These are phyloP conservation scores for Oryza longistaminata DNA, from an alignment of 176 grass and related monocot genomes.

Conservation along the genomic window DNA sequence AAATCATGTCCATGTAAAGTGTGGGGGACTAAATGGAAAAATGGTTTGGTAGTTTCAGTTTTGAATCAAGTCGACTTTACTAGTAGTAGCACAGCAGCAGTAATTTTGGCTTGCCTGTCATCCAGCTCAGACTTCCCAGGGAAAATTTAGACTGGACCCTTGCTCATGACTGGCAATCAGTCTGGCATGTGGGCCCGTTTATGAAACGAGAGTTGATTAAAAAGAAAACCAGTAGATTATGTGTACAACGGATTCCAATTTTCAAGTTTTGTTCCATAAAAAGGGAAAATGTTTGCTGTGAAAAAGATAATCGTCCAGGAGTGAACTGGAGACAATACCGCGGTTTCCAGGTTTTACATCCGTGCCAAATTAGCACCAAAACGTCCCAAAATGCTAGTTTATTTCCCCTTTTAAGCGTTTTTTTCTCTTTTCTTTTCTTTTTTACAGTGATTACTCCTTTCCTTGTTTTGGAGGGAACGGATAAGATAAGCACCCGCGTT, in stretches of 20 bases:
- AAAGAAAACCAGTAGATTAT: not conserved
- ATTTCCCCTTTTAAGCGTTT: too few species aligned
- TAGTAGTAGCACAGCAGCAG: too few species aligned
- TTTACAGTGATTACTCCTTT: too few species aligned
- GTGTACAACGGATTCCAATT: not conserved
- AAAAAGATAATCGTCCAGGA: not conserved
- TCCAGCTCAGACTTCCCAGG: too few species aligned
- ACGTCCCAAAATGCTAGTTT: not conserved
- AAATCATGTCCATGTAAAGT: not conserved
- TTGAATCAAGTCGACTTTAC: not conserved
- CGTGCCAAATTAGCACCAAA: not conserved
- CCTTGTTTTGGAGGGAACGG: not conserved
- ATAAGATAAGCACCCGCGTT: not conserved
- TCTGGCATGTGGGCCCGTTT: not conserved
- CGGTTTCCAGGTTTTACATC: not conserved
- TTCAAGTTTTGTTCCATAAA: not conserved
- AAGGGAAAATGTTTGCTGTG: not conserved
- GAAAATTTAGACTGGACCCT: too few species aligned
- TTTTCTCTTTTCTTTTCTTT: too few species aligned
- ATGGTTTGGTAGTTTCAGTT: not conserved
- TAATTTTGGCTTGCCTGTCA: too few species aligned
- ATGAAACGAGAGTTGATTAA: too few species aligned
- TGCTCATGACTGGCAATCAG: too few species aligned
- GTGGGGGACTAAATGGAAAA: not conserved
- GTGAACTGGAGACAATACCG: not conserved